Conservation (phyloP, 129 eudicot species). For the Kitagawia praeruptora region DNA sequence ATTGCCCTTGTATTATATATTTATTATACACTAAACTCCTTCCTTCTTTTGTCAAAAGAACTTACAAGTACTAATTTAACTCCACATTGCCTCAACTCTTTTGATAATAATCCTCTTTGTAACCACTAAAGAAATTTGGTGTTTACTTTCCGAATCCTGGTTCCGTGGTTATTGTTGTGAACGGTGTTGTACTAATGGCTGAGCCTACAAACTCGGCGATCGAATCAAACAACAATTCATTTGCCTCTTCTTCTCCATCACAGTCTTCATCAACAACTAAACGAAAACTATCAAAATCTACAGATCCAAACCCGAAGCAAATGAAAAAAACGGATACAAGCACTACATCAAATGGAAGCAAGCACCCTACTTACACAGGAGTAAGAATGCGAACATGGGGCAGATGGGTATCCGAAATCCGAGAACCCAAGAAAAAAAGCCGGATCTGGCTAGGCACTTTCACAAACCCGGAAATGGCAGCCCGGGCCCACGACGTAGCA, state of each 20-base stretch:
- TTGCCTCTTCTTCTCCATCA: slow-evolving; percentile 4
- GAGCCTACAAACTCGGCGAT: slow-evolving; percentile 20
- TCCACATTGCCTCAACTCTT: not conserved
- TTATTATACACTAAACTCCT: not conserved
- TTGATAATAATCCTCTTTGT: too few relatives aligned
- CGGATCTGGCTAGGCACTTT: slow-evolving; percentile 94
- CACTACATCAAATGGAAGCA: slow-evolving; percentile 11
- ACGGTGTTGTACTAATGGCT: not conserved
- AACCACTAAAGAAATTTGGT: too few relatives aligned
- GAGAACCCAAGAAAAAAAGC: slow-evolving; percentile 76
- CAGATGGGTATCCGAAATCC: slow-evolving; percentile 84
- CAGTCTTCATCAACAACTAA: not conserved
- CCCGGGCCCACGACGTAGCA: slow-evolving; percentile 91
- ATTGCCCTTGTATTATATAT: not conserved
- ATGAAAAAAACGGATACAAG: slow-evolving; percentile 10
- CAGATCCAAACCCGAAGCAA: slow-evolving; percentile 19
- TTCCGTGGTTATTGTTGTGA: not conserved
- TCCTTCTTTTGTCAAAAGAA: not conserved
- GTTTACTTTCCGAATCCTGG: not conserved
- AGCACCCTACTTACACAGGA: slow-evolving; percentile 69
- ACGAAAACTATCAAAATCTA: not conserved
- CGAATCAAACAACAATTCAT: slow-evolving; percentile 20
- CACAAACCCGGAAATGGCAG: slow-evolving; percentile 83
- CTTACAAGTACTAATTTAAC: not conserved
- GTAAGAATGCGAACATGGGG: slow-evolving; percentile 92